A percentile compares a stretch with the other conserved stretches of the same genome.
Evolutionary conservation across 2,329 filamentous ascomycete genomes (phyloP).

Genomic region (Chaetomiaceae sp.): DNA sequence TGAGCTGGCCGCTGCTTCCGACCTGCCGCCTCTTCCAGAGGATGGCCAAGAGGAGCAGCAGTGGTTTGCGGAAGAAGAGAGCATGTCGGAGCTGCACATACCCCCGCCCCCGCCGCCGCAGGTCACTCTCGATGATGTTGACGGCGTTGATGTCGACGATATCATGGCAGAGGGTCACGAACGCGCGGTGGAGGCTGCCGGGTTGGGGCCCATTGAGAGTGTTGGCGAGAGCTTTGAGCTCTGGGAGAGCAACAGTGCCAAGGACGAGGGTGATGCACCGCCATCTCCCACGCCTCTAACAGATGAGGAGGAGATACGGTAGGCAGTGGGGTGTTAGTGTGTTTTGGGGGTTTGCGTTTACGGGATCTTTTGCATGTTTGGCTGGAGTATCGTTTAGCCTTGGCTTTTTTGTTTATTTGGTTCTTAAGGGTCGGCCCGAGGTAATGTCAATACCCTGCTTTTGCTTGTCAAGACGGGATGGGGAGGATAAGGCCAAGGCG

Average conservation of each 20-base stretch:
- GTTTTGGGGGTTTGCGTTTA: not conserved
- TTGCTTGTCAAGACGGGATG: slow-evolving; percentile 3
- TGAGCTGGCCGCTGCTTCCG: not conserved
- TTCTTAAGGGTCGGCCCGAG: not conserved
- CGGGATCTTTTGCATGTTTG: not conserved
- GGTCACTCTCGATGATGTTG: slow-evolving; percentile 24
- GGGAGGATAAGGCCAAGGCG: not conserved
- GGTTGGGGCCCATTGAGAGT: slow-evolving; percentile 54
- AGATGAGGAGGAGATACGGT: not conserved
- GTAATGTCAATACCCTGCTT: slow-evolving; percentile 9
- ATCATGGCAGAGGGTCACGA: slow-evolving; percentile 38
- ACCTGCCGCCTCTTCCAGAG: slow-evolving; percentile 2
- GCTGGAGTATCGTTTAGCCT: not conserved
- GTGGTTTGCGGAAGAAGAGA: not conserved
- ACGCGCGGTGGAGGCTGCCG: slow-evolving; percentile 40
- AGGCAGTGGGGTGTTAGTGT: not conserved
- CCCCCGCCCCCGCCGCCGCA: slow-evolving; percentile 20
- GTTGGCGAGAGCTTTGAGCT: slow-evolving; percentile 60
- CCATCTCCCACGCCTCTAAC: slow-evolving; percentile 15
- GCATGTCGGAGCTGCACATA: slow-evolving; percentile 3
- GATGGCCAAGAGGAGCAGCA: slow-evolving; percentile 12
- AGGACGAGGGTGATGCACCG: slow-evolving; percentile 47
- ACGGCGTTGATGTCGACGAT: slow-evolving; percentile 33
- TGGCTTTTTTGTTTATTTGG: not conserved
- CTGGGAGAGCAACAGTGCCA: slow-evolving; percentile 65